Evolutionary conservation across 257 asterid genomes (phyloP).

Genomic region (Capsicum pubescens): DNA sequence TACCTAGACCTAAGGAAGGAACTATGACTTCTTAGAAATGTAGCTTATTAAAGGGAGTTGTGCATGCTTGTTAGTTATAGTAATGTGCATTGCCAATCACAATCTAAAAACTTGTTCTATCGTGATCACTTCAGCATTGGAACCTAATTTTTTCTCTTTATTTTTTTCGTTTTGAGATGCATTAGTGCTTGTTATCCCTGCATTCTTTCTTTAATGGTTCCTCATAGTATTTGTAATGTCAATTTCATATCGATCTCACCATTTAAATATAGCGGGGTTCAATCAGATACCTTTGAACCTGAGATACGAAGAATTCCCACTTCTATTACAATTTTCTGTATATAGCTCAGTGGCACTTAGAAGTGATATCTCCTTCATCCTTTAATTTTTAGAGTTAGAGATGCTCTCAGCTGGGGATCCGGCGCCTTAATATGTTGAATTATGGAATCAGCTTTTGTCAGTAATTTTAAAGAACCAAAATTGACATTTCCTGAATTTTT

Average conservation of each 20-base stretch:
- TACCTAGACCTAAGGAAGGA: neutral
- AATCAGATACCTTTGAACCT: neutral
- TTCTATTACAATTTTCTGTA: neutral
- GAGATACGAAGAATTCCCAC: neutral
- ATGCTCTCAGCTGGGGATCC: neutral
- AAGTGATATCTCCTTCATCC: neutral
- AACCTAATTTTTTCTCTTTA: neutral
- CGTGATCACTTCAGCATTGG: neutral
- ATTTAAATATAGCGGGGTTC: neutral
- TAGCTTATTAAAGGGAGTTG: neutral
- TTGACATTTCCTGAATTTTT: neutral
- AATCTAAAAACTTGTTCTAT: neutral
- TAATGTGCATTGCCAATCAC: constrained; percentile 1
- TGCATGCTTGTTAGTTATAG: neutral
- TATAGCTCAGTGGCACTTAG: neutral
- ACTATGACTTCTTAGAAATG: neutral
- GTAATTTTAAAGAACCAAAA: neutral
- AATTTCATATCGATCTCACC: neutral
- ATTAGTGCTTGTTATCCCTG: neutral
- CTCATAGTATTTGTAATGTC: neutral
- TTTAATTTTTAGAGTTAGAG: constrained; percentile 9
- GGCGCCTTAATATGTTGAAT: neutral
- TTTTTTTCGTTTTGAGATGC: neutral
- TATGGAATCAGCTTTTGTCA: constrained; percentile 8
- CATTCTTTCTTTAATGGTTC: neutral